Evolutionary conservation across 176 grass and related monocot species (phyloP), one percentile per base, ranked within the genome.

Genomic region (Lolium perenne): DNA sequence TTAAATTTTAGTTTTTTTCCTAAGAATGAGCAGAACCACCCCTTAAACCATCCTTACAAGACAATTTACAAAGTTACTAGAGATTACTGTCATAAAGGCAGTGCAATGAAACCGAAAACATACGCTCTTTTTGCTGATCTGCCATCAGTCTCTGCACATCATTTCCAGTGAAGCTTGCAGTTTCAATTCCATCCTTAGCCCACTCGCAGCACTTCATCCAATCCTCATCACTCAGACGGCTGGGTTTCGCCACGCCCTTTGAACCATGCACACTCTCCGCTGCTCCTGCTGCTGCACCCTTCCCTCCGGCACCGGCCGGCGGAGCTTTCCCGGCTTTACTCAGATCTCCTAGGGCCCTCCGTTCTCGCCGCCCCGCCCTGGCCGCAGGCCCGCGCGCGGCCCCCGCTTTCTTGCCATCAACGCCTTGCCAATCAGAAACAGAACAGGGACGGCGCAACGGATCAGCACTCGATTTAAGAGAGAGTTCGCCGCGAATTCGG

Each of bases 391-490:
- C 38, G n/a, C 68, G 53, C 54, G 15, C 81, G 0, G 0, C 53
- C 23, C 82, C 82, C 55, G 40, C 54, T 53, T 83, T 83, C 82
- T 83, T 80, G 7, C 65, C 84, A 47, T 80, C 84, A 38, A 86
- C 46, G 38, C 76, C 84, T 80, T 79, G 53, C 47, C 46, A 74
- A 35, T n/a, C 54, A 6, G 49, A 53, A 71, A 15, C 17, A 81
- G 7, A 17, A 55, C 23, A 62, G 53, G 16, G 8, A 38, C 2
- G 25, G 25, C 7, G 18, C 45, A 38, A 23, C 18, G 25, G 9
- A 49, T 86, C 64, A 73, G 54, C 75, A 18, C 20, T 48, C 14
- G 51, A 12, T 25, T 8, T 8, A 21, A 71, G 7, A 17, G 56
- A 71, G 40, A 29, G 0, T 16, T 60, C 17, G 0, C 25, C 4